Percentiles rank a stretch among this genome's conserved stretches.
These are phyloP conservation scores for Hypholoma sublateritium DNA, from an alignment of 768 basidiomycete species.

Conservation along the genomic window DNA sequence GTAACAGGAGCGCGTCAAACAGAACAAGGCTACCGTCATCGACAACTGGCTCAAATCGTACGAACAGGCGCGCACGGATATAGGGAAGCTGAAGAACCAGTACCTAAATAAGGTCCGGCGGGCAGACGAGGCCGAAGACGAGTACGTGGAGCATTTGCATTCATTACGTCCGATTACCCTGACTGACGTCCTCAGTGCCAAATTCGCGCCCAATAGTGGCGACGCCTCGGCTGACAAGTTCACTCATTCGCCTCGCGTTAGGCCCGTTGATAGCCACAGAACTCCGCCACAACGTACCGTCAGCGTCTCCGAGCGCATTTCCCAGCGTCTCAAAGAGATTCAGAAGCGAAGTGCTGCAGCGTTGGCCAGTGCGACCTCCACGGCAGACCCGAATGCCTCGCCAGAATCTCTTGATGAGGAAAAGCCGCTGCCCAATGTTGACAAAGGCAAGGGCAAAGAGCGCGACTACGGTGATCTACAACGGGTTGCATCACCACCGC, in stretches of 20 bases:
- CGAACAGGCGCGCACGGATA: constrained; percentile 66
- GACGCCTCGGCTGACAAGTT: constrained; percentile 63
- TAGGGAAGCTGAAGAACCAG: constrained; percentile 70
- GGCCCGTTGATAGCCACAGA: constrained; percentile 55
- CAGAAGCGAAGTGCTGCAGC: constrained; percentile 54
- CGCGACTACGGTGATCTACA: constrained; percentile 29
- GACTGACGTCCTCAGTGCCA: constrained; percentile 52
- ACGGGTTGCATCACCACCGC: constrained; percentile 52
- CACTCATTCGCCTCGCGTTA: constrained; percentile 74
- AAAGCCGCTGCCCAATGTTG: constrained; percentile 53
- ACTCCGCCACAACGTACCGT: constrained; percentile 60
- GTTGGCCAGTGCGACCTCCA: constrained; percentile 28
- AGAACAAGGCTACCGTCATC: constrained; percentile 56
- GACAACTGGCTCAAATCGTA: constrained; percentile 71
- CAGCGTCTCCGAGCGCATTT: constrained; percentile 86
- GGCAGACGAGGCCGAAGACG: constrained; percentile 92
- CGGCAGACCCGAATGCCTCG: constrained; percentile 30
- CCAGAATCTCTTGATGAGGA: constrained; percentile 27
- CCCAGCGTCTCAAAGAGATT: constrained; percentile 78
- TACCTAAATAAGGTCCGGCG: constrained; percentile 78
- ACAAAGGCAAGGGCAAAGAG: constrained; percentile 82
- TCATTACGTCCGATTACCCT: constrained; percentile 5
- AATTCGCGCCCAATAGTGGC: constrained; percentile 75
- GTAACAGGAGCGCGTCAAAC: constrained; percentile 57
- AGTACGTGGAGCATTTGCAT: constrained; percentile 53